A percentile compares a stretch with the other conserved stretches of the same genome.
phyloP scores from a whole-genome alignment of 192 early-diverging fungal genomes.

The Coemansia sp. region DNA sequence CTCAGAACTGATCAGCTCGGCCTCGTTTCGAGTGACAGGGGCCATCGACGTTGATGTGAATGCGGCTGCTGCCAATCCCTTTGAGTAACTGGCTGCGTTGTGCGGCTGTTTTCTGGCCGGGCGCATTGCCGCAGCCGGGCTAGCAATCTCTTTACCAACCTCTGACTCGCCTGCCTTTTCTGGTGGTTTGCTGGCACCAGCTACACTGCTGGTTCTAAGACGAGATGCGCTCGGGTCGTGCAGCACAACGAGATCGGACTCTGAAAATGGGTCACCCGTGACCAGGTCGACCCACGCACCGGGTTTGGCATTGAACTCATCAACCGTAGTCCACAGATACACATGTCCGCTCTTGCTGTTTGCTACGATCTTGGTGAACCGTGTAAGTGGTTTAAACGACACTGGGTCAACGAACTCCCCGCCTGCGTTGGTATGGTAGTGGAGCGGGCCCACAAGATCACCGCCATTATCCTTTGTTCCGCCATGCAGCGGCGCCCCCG shows the following conservation, averaged over 20 bases:
- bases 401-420: conserved; percentile 87
- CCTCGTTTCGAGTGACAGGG: conserved; percentile 69
- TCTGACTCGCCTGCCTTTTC: neutral
- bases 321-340: conserved; percentile 81
- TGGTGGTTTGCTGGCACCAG: neutral
- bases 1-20: conserved; percentile 72
- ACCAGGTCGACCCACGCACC: conserved; percentile 87
- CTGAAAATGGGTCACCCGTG: conserved; percentile 82
- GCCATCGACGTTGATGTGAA: conserved; percentile 86
- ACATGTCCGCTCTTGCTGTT: conserved; percentile 86
- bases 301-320: conserved; percentile 80
- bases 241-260: conserved; percentile 86
- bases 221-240: conserved; percentile 55
- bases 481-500: conserved; percentile 64
- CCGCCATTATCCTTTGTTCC: conserved; percentile 44
- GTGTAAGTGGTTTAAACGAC: conserved; percentile 85
- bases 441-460: conserved; percentile 66
- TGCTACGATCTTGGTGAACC: conserved; percentile 83
- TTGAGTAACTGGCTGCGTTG: conserved; percentile 81
- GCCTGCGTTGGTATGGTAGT: conserved; percentile 81
- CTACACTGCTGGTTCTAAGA: conserved; percentile 6
- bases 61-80: conserved; percentile 72
- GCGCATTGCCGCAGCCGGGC: conserved; percentile 11
- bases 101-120: conserved; percentile 59
- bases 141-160: too few species aligned